phyloP scores from a whole-genome alignment of 2,329 filamentous ascomycete genomes.

The Cryphonectria carpinicola region DNA sequence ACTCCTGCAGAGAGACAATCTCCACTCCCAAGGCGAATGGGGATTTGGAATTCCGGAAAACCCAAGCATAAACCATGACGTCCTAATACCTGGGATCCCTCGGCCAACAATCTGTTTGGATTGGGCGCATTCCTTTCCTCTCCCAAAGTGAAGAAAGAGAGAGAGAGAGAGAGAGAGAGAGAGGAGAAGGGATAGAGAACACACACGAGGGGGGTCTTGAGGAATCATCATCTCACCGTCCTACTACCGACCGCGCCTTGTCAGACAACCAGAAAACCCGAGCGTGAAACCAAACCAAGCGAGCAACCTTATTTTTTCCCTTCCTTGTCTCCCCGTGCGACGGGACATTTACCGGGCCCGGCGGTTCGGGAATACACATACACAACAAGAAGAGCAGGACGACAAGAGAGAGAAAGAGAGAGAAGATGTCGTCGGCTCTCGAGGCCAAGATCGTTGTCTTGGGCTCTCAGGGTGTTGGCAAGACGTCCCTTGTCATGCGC shows the following conservation, averaged over 20 bases:
- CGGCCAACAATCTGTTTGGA: background rate
- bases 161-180: background rate
- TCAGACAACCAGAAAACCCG: background rate
- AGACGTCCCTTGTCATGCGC: slow-evolving; percentile 77
- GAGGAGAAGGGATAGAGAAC: background rate
- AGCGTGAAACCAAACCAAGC: background rate
- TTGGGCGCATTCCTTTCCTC: background rate
- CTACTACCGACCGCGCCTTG: background rate
- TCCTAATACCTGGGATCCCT: slow-evolving; percentile 11
- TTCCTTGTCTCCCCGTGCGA: background rate
- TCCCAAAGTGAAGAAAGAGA: background rate
- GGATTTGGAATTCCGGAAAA: background rate
- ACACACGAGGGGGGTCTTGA: background rate
- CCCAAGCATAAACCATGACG: slow-evolving; percentile 11
- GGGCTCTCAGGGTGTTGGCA: slow-evolving; percentile 78
- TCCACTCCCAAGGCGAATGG: background rate
- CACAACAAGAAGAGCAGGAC: background rate
- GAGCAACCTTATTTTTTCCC: background rate
- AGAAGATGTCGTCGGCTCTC: slow-evolving; percentile 57
- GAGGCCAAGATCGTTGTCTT: slow-evolving; percentile 84
- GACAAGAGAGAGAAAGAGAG: background rate
- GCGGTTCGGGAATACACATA: background rate
- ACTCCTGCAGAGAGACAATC: background rate
- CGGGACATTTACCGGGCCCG: background rate
- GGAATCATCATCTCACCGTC: background rate